phyloP scores from a whole-genome alignment of 345 rosid genomes.

The Anastatica hierochuntica region DNA sequence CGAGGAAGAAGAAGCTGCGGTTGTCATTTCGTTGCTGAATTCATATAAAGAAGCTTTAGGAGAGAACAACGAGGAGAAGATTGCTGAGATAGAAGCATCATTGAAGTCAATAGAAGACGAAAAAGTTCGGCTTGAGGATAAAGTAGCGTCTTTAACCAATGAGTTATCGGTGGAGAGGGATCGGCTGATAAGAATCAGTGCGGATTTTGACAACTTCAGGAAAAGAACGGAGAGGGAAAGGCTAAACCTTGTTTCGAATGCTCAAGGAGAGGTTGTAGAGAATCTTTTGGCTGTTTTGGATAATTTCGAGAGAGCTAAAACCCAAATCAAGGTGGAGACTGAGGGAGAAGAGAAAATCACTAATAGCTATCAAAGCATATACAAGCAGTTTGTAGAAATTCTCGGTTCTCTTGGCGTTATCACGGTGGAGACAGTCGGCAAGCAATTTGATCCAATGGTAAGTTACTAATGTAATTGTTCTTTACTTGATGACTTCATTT shows the following conservation, averaged over 20 bases:
- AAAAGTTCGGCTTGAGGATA: slow-evolving; percentile 43
- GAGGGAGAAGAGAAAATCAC: slow-evolving; percentile 90
- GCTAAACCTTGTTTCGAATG: too few relatives aligned
- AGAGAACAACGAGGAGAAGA: slow-evolving; percentile 42
- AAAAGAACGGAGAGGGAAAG: slow-evolving; percentile 90
- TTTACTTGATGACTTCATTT: neutral
- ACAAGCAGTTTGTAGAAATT: slow-evolving; percentile 81
- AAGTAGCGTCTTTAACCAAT: slow-evolving; percentile 46
- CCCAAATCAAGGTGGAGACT: slow-evolving; percentile 69
- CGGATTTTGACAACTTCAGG: slow-evolving; percentile 94
- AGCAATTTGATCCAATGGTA: slow-evolving; percentile 91
- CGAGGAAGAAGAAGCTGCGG: slow-evolving; percentile 46
- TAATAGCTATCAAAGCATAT: slow-evolving; percentile 87
- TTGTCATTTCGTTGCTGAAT: slow-evolving; percentile 33
- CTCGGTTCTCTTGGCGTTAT: slow-evolving; percentile 66
- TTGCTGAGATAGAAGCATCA: slow-evolving; percentile 59
- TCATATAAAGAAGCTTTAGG: slow-evolving; percentile 66
- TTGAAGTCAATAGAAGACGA: slow-evolving; percentile 63
- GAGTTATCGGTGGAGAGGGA: slow-evolving; percentile 65
- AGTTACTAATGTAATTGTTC: slow-evolving; percentile 26
- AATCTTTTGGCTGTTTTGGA: slow-evolving; percentile 78
- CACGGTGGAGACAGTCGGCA: slow-evolving; percentile 72
- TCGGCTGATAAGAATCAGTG: slow-evolving; percentile 73
- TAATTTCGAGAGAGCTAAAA: slow-evolving; percentile 92
- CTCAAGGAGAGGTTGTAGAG: too few relatives aligned